These are phyloP conservation scores for Sarocladium kiliense DNA, from an alignment of 2,329 filamentous ascomycete genomes.

Conservation along the genomic window DNA sequence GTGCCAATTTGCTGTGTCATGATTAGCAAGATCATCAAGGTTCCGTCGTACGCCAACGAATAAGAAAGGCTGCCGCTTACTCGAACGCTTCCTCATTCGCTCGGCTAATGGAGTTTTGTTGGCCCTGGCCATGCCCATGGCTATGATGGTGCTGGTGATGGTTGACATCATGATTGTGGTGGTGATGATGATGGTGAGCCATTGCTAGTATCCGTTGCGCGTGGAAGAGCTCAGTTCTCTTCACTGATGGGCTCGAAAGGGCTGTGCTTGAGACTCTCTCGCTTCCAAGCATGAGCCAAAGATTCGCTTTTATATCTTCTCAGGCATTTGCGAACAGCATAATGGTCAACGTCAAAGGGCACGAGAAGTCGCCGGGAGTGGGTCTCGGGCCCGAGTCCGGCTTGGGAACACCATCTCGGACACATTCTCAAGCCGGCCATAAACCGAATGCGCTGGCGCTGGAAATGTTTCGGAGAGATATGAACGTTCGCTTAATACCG, in stretches of 20 bases:
- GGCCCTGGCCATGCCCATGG: background rate
- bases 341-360: background rate
- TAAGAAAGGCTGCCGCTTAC: constrained; percentile 12
- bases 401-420: background rate
- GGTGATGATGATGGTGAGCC: constrained; percentile 16
- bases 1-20: constrained; percentile 14
- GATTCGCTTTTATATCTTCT: too few species aligned
- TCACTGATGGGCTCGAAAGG: too few species aligned
- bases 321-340: too few species aligned
- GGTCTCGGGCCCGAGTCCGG: background rate
- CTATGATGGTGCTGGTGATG: constrained; percentile 15
- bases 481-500: background rate
- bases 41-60: too few species aligned
- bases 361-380: background rate
- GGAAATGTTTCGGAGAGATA: background rate
- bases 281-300: too few species aligned
- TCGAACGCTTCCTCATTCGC: constrained; percentile 22
- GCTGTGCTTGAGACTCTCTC: too few species aligned
- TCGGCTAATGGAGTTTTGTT: constrained; percentile 14
- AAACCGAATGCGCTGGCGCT: background rate
- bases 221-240: too few species aligned
- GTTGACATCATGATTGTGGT: constrained; percentile 14
- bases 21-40: background rate
- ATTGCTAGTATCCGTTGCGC: background rate
- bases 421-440: background rate